A percentile compares a stretch with the other conserved stretches of the same genome.
phyloP scores from a whole-genome alignment of 345 rosid genomes.

The Eucalyptus brandiana region DNA sequence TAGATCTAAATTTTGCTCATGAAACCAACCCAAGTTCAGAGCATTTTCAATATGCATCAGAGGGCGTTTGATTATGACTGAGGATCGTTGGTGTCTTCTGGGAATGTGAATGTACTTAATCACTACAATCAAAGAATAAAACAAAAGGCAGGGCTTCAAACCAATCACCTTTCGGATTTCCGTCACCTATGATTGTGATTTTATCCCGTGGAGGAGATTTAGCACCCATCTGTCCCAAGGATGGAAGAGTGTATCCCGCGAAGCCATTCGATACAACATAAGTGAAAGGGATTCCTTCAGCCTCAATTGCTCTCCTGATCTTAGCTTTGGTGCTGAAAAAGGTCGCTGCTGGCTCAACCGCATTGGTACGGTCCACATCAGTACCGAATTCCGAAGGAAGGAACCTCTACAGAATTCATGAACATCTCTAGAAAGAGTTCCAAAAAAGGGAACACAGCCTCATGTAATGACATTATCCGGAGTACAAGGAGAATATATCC shows the following conservation, averaged over 20 bases:
- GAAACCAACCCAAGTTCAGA: background rate
- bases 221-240: slow-evolving; percentile 1
- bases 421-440: background rate
- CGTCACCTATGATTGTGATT: slow-evolving; percentile 4
- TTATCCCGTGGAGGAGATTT: slow-evolving; percentile 5
- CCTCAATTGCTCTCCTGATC: slow-evolving; percentile 11
- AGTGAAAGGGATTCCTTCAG: slow-evolving; percentile 21
- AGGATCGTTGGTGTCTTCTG: background rate
- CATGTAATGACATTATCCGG: background rate
- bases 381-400: slow-evolving; percentile 22
- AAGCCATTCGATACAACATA: slow-evolving; percentile 3
- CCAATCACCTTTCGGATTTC: slow-evolving; percentile 6
- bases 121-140: background rate
- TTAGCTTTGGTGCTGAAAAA: background rate
- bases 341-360: slow-evolving; percentile 5
- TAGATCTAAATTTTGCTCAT: background rate
- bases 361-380: slow-evolving; percentile 1
- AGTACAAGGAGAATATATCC: background rate
- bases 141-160: background rate
- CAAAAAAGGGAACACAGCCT: background rate
- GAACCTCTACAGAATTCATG: slow-evolving; percentile 5
- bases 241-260: slow-evolving; percentile 3
- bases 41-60: background rate
- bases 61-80: background rate
- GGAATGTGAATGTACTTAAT: background rate